phyloP scores from a whole-genome alignment of 2,329 filamentous ascomycete species.

The Calonectria leucothoes region DNA sequence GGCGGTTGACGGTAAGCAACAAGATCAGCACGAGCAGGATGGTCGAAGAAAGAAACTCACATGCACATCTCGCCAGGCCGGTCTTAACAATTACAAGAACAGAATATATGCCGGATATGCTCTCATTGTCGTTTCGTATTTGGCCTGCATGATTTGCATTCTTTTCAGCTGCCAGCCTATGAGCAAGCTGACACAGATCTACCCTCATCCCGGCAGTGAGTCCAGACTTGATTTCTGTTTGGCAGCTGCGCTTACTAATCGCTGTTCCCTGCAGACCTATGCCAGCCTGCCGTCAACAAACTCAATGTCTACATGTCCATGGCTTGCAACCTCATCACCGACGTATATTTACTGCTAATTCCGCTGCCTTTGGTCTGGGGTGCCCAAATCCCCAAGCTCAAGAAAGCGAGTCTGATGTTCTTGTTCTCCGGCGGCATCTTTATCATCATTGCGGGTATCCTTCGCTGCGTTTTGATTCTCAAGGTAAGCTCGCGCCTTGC shows the following conservation, averaged over 20 bases:
- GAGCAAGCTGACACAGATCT: constrained; percentile 7
- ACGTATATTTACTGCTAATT: neutral
- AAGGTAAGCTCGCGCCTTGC: neutral
- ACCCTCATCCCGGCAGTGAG: constrained; percentile 14
- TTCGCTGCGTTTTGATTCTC: neutral
- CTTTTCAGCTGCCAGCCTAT: constrained; percentile 7
- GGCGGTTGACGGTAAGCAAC: neutral
- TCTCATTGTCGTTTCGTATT: neutral
- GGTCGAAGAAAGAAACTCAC: neutral
- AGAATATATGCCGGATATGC: neutral
- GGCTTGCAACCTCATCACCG: neutral
- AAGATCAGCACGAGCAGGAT: too few relatives aligned
- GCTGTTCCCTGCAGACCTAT: neutral
- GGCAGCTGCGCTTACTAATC: neutral
- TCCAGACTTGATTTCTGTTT: neutral
- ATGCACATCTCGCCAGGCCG: neutral
- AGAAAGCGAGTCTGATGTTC: neutral
- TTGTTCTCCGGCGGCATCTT: constrained; percentile 12
- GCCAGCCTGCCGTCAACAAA: constrained; percentile 9
- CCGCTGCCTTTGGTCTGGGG: neutral
- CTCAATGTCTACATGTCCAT: neutral
- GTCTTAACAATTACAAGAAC: neutral
- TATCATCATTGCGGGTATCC: constrained; percentile 1
- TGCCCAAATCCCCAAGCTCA: neutral
- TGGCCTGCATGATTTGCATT: neutral